These are phyloP conservation scores for Picochlorum sp. DNA, from an alignment of 139 green algal species.

Conservation along the genomic window DNA sequence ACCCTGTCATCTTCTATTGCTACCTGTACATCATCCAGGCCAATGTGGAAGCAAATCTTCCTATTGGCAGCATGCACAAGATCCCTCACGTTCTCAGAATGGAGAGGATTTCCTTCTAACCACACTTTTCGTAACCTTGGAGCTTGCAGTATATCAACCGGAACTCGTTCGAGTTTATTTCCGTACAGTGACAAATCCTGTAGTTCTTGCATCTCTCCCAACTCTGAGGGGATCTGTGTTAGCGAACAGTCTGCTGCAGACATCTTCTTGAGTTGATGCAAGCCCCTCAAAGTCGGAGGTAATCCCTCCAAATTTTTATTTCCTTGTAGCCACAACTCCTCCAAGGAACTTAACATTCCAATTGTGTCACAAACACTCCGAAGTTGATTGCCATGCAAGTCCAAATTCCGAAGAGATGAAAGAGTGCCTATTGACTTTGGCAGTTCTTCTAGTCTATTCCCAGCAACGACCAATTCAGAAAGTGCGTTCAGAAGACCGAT, in stretches of 20 bases:
- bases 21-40: conserved; percentile 38
- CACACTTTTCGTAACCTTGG: conserved; percentile 38
- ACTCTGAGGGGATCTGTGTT: conserved; percentile 10
- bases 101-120: conserved; percentile 71
- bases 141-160: conserved; percentile 16
- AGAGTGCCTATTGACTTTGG: conserved; percentile 38
- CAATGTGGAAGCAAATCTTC: conserved; percentile 27
- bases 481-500: conserved; percentile 32
- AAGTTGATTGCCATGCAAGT: conserved; percentile 46
- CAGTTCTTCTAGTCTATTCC: conserved; percentile 51
- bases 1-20: not conserved
- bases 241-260: conserved; percentile 43
- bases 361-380: conserved; percentile 32
- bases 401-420: conserved; percentile 36
- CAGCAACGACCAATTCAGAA: conserved; percentile 36
- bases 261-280: conserved; percentile 33
- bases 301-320: conserved; percentile 43
- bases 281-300: conserved; percentile 21
- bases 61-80: conserved; percentile 11
- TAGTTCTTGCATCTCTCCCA: conserved; percentile 15
- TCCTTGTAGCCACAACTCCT: conserved; percentile 53
- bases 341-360: conserved; percentile 21
- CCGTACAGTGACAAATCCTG: conserved; percentile 32
- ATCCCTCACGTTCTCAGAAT: conserved; percentile 18
- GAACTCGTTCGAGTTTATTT: conserved; percentile 27